Evolutionary conservation across 2,329 filamentous ascomycete species (phyloP).

Genomic region (Penicillium sp.): DNA sequence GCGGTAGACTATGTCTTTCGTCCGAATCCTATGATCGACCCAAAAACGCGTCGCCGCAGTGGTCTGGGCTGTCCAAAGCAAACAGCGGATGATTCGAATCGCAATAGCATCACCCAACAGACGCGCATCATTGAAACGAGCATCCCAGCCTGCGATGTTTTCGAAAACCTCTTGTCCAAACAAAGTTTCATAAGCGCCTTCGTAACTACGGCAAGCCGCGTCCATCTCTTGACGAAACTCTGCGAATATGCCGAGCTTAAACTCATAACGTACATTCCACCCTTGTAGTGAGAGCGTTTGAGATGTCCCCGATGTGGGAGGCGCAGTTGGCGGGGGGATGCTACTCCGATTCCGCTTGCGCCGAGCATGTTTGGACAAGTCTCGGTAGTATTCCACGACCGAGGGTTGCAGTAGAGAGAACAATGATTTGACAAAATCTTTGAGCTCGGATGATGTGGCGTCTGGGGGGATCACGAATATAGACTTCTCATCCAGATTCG

Average conservation of each 20-base stretch:
- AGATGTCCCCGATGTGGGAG: slow-evolving; percentile 79
- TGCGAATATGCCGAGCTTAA: slow-evolving; percentile 85
- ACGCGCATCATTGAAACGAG: slow-evolving; percentile 91
- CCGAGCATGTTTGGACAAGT: slow-evolving; percentile 85
- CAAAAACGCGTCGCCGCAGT: slow-evolving; percentile 77
- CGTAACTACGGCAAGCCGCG: slow-evolving; percentile 77
- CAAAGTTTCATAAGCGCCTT: slow-evolving; percentile 79
- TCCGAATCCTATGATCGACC: slow-evolving; percentile 71
- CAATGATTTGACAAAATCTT: slow-evolving; percentile 70
- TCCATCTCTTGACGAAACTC: slow-evolving; percentile 95
- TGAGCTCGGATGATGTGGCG: slow-evolving; percentile 67
- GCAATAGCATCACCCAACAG: slow-evolving; percentile 77
- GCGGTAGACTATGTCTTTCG: slow-evolving; percentile 74
- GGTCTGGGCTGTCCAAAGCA: slow-evolving; percentile 76
- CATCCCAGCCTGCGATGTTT: slow-evolving; percentile 83
- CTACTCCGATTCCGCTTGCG: slow-evolving; percentile 80
- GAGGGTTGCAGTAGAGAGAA: slow-evolving; percentile 70
- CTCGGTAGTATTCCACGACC: slow-evolving; percentile 86
- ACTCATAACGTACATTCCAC: slow-evolving; percentile 93
- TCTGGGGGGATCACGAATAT: slow-evolving; percentile 81
- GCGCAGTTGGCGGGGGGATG: slow-evolving; percentile 75
- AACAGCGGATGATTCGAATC: slow-evolving; percentile 75
- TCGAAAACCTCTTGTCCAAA: slow-evolving; percentile 83
- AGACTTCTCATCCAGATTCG: slow-evolving; percentile 76
- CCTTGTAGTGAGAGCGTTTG: slow-evolving; percentile 80